phyloP scores from a whole-genome alignment of 208 protist species.

The Porcisia hertigi region DNA sequence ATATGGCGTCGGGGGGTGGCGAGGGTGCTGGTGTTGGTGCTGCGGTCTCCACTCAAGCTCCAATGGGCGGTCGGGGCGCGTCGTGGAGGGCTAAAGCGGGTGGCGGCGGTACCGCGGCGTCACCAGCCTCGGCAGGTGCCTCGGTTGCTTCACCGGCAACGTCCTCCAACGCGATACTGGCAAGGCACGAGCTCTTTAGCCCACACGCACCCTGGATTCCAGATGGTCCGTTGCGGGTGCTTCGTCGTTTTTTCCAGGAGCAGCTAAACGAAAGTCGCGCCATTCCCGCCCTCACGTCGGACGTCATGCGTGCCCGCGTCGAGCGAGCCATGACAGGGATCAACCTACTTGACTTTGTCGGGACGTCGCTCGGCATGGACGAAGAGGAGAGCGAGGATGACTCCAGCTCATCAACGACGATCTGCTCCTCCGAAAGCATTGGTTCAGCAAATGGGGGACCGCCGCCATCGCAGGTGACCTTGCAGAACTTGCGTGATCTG shows the following conservation, averaged over 20 bases:
- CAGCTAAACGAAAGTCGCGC: conserved; percentile 54
- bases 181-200: conserved; percentile 25
- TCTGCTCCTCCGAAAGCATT: background rate
- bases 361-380: conserved; percentile 32
- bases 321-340: conserved; percentile 59
- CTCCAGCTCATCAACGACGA: conserved; percentile 9
- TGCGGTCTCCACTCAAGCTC: background rate
- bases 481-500: conserved; percentile 24
- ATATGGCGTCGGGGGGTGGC: conserved; percentile 6
- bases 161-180: conserved; percentile 21
- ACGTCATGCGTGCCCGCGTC: conserved; percentile 65
- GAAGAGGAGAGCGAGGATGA: conserved; percentile 50
- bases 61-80: conserved; percentile 9
- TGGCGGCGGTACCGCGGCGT: conserved; percentile 1
- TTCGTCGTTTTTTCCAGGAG: conserved; percentile 65
- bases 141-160: conserved; percentile 4
- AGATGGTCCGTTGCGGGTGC: conserved; percentile 48
- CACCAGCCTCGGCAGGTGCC: conserved; percentile 2
- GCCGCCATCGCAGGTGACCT: conserved; percentile 24
- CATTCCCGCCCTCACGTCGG: conserved; percentile 59
- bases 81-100: conserved; percentile 23
- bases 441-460: background rate
- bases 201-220: conserved; percentile 31
- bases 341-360: conserved; percentile 57
- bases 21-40: conserved; percentile 1